Base-by-base conservation (phyloP, 345 rosid genomes). In the Angophora floribunda region DNA sequence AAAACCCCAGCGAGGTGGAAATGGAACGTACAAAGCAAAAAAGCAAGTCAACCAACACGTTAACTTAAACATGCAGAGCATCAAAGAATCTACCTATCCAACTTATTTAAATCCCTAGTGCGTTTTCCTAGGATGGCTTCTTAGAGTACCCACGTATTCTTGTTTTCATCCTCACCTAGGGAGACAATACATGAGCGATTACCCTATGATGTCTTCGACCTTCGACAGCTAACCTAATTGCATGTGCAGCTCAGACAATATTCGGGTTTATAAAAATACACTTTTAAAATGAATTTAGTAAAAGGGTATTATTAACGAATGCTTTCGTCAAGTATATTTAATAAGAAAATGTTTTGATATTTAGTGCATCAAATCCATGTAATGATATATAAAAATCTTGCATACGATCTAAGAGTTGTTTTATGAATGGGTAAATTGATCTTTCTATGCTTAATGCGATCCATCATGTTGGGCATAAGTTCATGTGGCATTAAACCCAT, bases 241-340 rank as follows among this genome's bases (percentile, higher is more conserved):
- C 82, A 44, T 36, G 47, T 17, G 47, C 82, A 19, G 26, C 26
- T 17, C 13, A 3, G 9, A 47, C 82, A 36, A 70, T 9, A 26
- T 70, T 16, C 1, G 7, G 45, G 80, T 9, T 41, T 36, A 70
- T 6, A 17, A 9, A 75, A 36, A 11, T 3, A 5, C 0, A 22
- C 6, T 0, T 75, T 75, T 41, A 5, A 41, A 41, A 75, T 2
- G 4, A 11, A 21, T 19, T 41, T 9, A 3, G 0, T 32, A 2
- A 70, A 70, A 16, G 1, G 2, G 4, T 1, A 0, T 36, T 1
- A 0, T 70, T 19, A 36, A 70, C 0, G 0, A 70, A 5, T 19
- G 0, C 24, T 36, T 1, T 13, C 1, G 41, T 0, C 9, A 1
- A 36, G 47, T 0, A 36, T 17, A 0, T 1, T 70, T 5, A 2